Evolutionary conservation across 352 stramenopile genomes (phyloP), one percentile per base, ranked within the genome.

Genomic region (Phytophthora chlamydospora): DNA sequence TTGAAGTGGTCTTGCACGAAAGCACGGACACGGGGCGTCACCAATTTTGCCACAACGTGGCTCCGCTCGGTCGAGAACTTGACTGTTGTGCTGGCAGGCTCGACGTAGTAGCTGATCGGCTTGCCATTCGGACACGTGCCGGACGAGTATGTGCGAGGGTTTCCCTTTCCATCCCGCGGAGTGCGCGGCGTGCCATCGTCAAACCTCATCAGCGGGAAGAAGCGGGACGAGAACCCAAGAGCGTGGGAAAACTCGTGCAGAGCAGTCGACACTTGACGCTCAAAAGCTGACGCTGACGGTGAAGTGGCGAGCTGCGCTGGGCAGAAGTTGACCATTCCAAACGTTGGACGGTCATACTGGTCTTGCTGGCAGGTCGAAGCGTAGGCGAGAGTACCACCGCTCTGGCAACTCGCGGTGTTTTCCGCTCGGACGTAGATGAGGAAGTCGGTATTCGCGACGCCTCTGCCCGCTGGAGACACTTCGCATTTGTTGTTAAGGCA

Each of bases 271-370:
- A 92, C 66, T 38, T 90, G 77, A 13, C 55, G 62, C 27, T 90
- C 67, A 52, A 89, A 91, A 35, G 56, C 52, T n/a, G 72, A 65
- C 6, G 68, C 60, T 4, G 72, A 65, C 4, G 68, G 58, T 4
- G 34, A 11, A 8, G 54, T 66, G 27, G 80, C 76, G 50, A 93
- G 77, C 34, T 82, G 60, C 0, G 38, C 45, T 9, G 86, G 84
- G 49, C 84, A 95, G 38, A 93, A 91, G 58, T 95, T 93, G 8
- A 78, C 70, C 83, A 91, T 91, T 6, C 86, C 86, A 32, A 93
- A 91, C 8, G 80, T 93, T 13, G 84, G 86, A 1, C 84, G 80
- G 52, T 95, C 86, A 51, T 74, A 90, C 51, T 93, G 83, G 45
- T 95, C 84, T 42, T 89, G 86, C 45, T 93, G 86, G 50, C 86